phyloP scores from a whole-genome alignment of 73 alveolate species.

The Stentor coeruleus region DNA sequence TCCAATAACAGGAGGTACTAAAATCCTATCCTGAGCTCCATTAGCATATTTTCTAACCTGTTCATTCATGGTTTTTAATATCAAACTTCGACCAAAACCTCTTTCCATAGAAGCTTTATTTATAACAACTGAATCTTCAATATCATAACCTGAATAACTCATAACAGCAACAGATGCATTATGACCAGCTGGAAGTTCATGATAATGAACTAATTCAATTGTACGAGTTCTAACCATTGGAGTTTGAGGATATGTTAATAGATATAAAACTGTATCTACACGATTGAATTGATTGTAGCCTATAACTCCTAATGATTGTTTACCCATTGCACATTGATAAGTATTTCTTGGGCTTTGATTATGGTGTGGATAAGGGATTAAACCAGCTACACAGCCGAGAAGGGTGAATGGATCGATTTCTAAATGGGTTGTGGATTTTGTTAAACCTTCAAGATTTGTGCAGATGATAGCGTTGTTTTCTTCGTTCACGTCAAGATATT shows the following conservation, averaged over 20 bases:
- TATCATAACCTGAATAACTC: slow-evolving; percentile 98
- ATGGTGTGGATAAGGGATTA: slow-evolving; percentile 98
- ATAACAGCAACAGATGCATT: slow-evolving; percentile 99
- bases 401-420: slow-evolving; percentile 98
- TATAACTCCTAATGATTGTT: slow-evolving; percentile 96
- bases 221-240: slow-evolving; percentile 97
- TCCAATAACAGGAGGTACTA: slow-evolving; percentile 37
- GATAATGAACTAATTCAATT: slow-evolving; percentile 91
- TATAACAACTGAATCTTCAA: slow-evolving; percentile 97
- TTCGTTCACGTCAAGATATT: slow-evolving; percentile 97
- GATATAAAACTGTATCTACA: slow-evolving; percentile 91
- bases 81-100: slow-evolving; percentile 95
- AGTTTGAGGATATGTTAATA: slow-evolving; percentile 93
- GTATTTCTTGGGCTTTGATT: slow-evolving; percentile 98
- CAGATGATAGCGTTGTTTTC: slow-evolving; percentile 97
- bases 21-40: slow-evolving; percentile 21
- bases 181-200: slow-evolving; percentile 98
- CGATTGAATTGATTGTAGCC: slow-evolving; percentile 87
- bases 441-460: slow-evolving; percentile 65
- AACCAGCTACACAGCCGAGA: slow-evolving; percentile 89
- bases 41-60: slow-evolving; percentile 22
- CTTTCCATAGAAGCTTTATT: slow-evolving; percentile 97
- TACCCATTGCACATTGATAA: slow-evolving; percentile 99
- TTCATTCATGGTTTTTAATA: slow-evolving; percentile 65
- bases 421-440: slow-evolving; percentile 90